Conservation (phyloP, 2,329 filamentous ascomycete genomes). For the Penicillium sp. region DNA sequence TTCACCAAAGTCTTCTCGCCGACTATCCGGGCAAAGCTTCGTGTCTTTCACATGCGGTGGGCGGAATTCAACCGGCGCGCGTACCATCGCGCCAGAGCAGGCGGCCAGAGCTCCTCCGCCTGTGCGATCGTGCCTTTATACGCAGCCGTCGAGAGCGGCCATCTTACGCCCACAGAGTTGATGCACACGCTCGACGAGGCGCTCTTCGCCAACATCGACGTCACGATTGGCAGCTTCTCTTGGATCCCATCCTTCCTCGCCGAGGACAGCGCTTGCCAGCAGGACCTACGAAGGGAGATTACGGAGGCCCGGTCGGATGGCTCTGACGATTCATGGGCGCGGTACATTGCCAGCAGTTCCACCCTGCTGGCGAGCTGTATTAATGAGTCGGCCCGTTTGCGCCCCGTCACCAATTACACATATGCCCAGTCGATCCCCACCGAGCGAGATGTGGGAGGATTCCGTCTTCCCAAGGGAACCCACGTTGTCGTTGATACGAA, state of each 20-base stretch:
- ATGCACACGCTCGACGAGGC: conserved; percentile 44
- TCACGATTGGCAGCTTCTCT: conserved; percentile 39
- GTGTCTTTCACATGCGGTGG: conserved; percentile 28
- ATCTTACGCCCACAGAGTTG: conserved; percentile 24
- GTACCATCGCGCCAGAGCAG: conserved; percentile 1
- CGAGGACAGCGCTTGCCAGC: conserved; percentile 28
- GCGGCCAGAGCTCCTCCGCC: background rate
- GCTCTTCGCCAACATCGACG: conserved; percentile 46
- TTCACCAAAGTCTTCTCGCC: conserved; percentile 13
- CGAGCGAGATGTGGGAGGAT: conserved; percentile 29
- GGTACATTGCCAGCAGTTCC: conserved; percentile 20
- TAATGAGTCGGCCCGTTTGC: conserved; percentile 37
- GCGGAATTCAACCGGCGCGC: conserved; percentile 29
- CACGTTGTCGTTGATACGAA: conserved; percentile 42
- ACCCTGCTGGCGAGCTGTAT: conserved; percentile 33
- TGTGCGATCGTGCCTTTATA: conserved; percentile 8
- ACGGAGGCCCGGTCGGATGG: background rate
- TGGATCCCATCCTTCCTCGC: conserved; percentile 44
- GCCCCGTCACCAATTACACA: conserved; percentile 38
- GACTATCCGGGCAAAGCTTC: conserved; percentile 21
- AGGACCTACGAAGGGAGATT: conserved; percentile 17
- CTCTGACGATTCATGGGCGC: conserved; percentile 17
- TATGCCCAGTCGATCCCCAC: conserved; percentile 39
- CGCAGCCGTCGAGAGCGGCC: conserved; percentile 11
- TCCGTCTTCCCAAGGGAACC: conserved; percentile 32